phyloP scores from a whole-genome alignment of 176 grass and related monocot genomes.

The Oryza australiensis region DNA sequence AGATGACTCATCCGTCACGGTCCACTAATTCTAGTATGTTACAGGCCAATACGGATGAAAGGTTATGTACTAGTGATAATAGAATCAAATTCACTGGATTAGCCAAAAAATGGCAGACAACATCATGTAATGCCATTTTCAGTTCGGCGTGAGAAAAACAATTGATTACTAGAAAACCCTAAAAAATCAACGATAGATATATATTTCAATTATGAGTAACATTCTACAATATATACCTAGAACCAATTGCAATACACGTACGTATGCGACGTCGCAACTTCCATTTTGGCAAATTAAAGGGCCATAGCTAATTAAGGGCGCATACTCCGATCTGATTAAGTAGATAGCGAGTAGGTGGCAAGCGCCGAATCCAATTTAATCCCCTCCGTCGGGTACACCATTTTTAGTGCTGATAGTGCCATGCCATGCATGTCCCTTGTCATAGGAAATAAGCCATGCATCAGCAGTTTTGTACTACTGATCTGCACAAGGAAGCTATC shows the following conservation, averaged over 20 bases:
- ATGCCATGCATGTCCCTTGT: not conserved
- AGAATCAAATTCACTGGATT: not conserved
- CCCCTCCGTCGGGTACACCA: conserved; percentile 1
- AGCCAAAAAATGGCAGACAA: no score
- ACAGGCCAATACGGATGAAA: no score
- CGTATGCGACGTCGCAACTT: conserved; percentile 11
- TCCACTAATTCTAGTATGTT: no score
- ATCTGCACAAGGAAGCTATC: not conserved
- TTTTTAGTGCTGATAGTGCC: conserved; percentile 40
- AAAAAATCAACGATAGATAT: no score
- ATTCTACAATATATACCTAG: no score
- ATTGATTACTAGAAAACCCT: no score
- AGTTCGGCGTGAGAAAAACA: no score
- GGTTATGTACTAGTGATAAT: not conserved
- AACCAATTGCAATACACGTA: no score
- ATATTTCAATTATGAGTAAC: no score
- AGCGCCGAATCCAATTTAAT: conserved; percentile 56
- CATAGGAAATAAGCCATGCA: conserved; percentile 5
- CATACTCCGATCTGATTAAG: conserved; percentile 4
- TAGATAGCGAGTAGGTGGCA: conserved; percentile 40
- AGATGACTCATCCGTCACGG: no score
- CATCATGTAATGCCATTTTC: no score
- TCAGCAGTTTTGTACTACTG: not conserved
- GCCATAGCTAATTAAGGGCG: not conserved
- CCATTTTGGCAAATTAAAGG: not conserved